Percentiles rank a stretch among this genome's conserved stretches.
Conservation (phyloP, 108 stramenopile genomes). For the Fragilaria crotonensis region DNA sequence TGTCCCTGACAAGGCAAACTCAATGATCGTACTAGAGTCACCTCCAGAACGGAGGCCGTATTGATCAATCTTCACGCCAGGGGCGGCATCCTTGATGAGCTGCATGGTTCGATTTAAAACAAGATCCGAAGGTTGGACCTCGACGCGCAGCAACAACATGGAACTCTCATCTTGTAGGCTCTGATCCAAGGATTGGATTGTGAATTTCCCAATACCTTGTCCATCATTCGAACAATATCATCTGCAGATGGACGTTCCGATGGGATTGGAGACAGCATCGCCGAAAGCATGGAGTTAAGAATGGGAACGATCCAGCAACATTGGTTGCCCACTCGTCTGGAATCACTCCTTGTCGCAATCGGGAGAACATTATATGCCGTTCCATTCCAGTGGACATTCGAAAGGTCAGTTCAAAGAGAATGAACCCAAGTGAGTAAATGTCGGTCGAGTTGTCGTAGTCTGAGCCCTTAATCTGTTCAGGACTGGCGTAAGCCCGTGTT, state of each 20-base stretch:
- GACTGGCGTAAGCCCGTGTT: constrained; percentile 87
- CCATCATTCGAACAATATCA: constrained; percentile 44
- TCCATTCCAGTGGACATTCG: constrained; percentile 87
- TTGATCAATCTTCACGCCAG: constrained; percentile 55
- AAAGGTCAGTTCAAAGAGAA: constrained; percentile 93
- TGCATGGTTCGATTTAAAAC: constrained; percentile 54
- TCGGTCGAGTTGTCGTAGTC: constrained; percentile 93
- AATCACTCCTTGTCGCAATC: constrained; percentile 39
- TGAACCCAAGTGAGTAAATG: constrained; percentile 89
- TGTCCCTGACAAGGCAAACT: constrained; percentile 32
- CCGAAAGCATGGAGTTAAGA: constrained; percentile 46
- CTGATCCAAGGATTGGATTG: constrained; percentile 58
- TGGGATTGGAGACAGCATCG: constrained; percentile 60
- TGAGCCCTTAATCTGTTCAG: constrained; percentile 85
- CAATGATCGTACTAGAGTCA: constrained; percentile 28
- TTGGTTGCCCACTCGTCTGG: constrained; percentile 49
- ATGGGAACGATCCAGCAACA: constrained; percentile 45
- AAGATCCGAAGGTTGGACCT: constrained; percentile 51
- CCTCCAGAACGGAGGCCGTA: constrained; percentile 70
- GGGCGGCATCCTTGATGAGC: constrained; percentile 46
- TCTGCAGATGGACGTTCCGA: constrained; percentile 53
- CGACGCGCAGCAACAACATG: constrained; percentile 59
- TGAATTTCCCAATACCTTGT: constrained; percentile 61
- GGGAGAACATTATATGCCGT: constrained; percentile 35
- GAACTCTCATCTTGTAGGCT: constrained; percentile 33